Conservation (phyloP, 306 rosid species). For the Fagus sylvatica region DNA sequence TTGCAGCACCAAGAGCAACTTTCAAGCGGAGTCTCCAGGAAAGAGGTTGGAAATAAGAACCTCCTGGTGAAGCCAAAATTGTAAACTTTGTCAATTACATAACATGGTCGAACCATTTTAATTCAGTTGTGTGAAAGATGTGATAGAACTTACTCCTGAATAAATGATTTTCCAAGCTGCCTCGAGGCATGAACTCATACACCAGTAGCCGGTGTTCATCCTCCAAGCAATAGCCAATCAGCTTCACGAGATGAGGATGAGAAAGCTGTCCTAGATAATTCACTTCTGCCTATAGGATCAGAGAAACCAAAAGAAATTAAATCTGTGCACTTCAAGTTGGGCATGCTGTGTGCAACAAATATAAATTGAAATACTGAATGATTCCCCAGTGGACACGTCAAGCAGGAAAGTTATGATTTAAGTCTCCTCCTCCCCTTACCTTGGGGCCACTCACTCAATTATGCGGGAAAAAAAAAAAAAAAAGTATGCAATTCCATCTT, state of each 20-base stretch:
- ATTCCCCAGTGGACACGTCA: neutral
- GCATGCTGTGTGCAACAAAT: neutral
- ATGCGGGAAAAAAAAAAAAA: too few relatives aligned
- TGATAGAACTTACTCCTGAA: slow-evolving; percentile 51
- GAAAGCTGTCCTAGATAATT: slow-evolving; percentile 60
- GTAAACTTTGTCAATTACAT: neutral
- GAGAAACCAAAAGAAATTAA: neutral
- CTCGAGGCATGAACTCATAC: slow-evolving; percentile 69
- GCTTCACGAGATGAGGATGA: slow-evolving; percentile 67
- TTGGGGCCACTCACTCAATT: too few relatives aligned
- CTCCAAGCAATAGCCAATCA: slow-evolving; percentile 63
- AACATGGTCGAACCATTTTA: slow-evolving; percentile 1
- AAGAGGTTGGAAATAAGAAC: slow-evolving; percentile 68
- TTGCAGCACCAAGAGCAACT: slow-evolving; percentile 75
- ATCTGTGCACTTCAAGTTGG: neutral
- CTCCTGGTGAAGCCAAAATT: slow-evolving; percentile 44
- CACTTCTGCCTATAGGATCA: slow-evolving; percentile 52
- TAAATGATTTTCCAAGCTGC: slow-evolving; percentile 74
- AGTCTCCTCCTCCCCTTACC: too few relatives aligned
- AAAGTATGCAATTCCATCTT: neutral
- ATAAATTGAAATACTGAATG: neutral
- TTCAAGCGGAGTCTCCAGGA: slow-evolving; percentile 69
- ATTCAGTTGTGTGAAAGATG: slow-evolving; percentile 2
- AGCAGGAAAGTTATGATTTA: neutral
- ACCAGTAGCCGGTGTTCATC: slow-evolving; percentile 63